Evolutionary conservation across 139 green algal species (phyloP).

Genomic region (Spirogloea muscicola): DNA sequence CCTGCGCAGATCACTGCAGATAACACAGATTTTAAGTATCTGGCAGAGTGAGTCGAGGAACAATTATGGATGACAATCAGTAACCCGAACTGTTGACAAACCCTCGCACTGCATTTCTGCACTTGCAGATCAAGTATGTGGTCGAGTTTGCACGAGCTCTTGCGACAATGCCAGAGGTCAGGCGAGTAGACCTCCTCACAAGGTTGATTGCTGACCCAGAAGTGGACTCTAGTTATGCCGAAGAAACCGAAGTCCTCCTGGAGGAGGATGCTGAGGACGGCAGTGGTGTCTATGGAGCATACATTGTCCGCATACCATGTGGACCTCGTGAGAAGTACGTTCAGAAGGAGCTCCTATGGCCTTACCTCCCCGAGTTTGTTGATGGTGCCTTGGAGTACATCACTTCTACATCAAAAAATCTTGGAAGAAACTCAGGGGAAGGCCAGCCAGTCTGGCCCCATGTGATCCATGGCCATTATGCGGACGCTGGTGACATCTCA

Average conservation of each 20-base stretch:
- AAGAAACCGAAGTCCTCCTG: no score
- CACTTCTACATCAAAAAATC: background rate
- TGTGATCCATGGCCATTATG: slow-evolving; percentile 77
- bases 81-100: background rate
- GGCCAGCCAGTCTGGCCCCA: slow-evolving; percentile 32
- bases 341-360: slow-evolving; percentile 74
- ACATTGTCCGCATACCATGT: slow-evolving; percentile 82
- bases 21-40: no score
- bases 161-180: slow-evolving; percentile 76
- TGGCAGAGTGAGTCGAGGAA: no score
- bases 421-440: slow-evolving; percentile 20
- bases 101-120: background rate
- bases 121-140: slow-evolving; percentile 84
- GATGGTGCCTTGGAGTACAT: slow-evolving; percentile 54
- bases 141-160: slow-evolving; percentile 87
- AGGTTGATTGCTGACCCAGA: slow-evolving; percentile 68
- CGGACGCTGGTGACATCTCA: slow-evolving; percentile 71
- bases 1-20: no score
- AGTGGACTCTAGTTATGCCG: slow-evolving; percentile 69
- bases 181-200: slow-evolving; percentile 91
- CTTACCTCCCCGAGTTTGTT: slow-evolving; percentile 84
- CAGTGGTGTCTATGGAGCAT: slow-evolving; percentile 57
- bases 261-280: slow-evolving; percentile 57
- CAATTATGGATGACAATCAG: no score
- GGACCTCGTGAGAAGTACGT: slow-evolving; percentile 71